Base-by-base conservation (phyloP, 2,329 filamentous ascomycete genomes). In the Colletotrichum sp. region DNA sequence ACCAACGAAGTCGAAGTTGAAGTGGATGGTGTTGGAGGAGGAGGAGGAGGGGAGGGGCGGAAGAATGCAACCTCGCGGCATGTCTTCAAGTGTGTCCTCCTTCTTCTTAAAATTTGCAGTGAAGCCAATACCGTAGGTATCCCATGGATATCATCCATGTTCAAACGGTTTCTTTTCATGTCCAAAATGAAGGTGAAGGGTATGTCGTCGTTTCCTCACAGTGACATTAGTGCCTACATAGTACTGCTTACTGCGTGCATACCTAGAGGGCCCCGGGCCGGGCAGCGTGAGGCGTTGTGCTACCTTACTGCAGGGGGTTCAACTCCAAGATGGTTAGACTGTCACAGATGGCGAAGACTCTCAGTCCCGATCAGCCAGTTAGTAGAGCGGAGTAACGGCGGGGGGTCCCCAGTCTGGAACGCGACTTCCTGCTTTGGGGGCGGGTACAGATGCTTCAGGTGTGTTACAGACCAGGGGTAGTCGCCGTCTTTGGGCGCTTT, bases 381-480 rank as follows among this genome's bases (percentile, higher is more conserved):
- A 15, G 48, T 65, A 24, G 60, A n/a, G 64, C 28, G 18, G n/a
- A 12, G 28, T 59, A 21, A 21, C 24, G 43, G 57, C 43, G 34
- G 57, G 64, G 30, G 63, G 30, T 60, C 71, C 57, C 74, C 61
- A 67, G 48, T 24, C 60, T 76, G 65, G 48, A 66, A 70, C 71
- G 21, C 52, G 48, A 69, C 61, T 61, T 30, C 16, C 57, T 30
- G 57, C 57, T 30, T 32, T 71, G 67, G 67, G 52, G 63, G 72
- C 72, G 28, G 69, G 69, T 69, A 77, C 61, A 80, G 75, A 79
- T 88, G 87, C 87, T 81, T 88, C 87, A 88, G 82, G 84, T 84
- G 80, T 87, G 87, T 88, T 85, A 82, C 86, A 88, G 83, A 80
- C 85, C 83, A 85, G 82, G 86, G 86, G 81, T 64, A 30, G 60